Percentiles rank a stretch among this genome's conserved stretches.
These are phyloP conservation scores for Houttuynia cordata DNA, from an alignment of 164 flowering plant species.

Conservation along the genomic window DNA sequence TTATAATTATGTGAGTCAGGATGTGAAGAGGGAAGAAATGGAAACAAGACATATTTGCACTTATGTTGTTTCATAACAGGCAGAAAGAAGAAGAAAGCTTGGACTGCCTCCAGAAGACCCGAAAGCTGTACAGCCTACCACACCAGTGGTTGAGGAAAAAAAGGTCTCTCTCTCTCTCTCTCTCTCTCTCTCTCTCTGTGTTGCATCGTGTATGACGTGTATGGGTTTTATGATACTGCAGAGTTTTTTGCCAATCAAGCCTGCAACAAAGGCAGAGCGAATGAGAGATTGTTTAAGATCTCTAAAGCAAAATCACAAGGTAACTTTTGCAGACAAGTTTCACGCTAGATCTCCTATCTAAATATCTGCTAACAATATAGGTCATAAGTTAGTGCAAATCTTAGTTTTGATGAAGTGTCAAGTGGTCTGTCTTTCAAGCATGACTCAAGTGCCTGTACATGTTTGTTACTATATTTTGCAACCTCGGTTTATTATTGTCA, in stretches of 20 bases:
- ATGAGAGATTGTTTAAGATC: conserved; percentile 91
- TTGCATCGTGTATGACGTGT: neutral
- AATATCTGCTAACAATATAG: no score
- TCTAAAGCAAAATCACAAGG: conserved; percentile 86
- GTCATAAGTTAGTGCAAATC: no score
- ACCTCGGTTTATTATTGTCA: conserved; percentile 3
- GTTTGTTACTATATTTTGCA: neutral
- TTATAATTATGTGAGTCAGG: no score
- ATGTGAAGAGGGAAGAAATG: no score
- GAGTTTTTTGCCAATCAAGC: conserved; percentile 69
- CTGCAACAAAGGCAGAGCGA: conserved; percentile 84
- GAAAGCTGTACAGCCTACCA: conserved; percentile 45
- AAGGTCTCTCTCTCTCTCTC: conserved; percentile 32
- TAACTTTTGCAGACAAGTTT: conserved; percentile 10
- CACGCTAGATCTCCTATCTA: no score
- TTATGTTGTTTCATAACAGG: conserved; percentile 28
- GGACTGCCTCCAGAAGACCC: conserved; percentile 91
- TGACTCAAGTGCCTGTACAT: neutral
- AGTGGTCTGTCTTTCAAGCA: neutral
- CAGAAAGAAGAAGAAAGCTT: conserved; percentile 90
- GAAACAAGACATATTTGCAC: no score
- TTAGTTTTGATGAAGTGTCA: no score
- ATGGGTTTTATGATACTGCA: conserved; percentile 14
- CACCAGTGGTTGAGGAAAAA: conserved; percentile 74
- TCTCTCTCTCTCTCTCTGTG: neutral